Evolutionary conservation across 2,329 filamentous ascomycete genomes (phyloP).

Genomic region (Lachnum nothofagi): DNA sequence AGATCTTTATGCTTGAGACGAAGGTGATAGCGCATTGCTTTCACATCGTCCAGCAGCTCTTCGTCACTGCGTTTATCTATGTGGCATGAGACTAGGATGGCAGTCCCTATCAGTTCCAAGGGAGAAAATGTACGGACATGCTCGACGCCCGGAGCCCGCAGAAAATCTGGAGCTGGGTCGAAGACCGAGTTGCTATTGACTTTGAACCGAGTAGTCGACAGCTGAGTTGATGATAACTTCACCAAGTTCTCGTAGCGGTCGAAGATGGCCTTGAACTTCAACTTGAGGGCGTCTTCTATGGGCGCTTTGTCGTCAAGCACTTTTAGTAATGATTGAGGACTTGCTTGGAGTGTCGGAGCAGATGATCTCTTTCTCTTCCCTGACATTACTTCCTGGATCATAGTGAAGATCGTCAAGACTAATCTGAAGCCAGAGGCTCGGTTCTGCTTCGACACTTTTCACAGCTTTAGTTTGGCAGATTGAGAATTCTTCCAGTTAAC

Average conservation of each 20-base stretch:
- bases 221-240: constrained; percentile 26
- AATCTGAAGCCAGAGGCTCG: constrained; percentile 34
- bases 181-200: constrained; percentile 28
- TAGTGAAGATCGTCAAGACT: constrained; percentile 34
- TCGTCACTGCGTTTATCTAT: constrained; percentile 27
- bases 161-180: constrained; percentile 27
- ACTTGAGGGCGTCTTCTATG: constrained; percentile 28
- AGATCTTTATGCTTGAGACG: constrained; percentile 32
- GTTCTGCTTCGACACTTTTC: constrained; percentile 32
- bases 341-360: constrained; percentile 29
- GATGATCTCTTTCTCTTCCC: constrained; percentile 9
- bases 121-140: constrained; percentile 35
- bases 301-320: constrained; percentile 30
- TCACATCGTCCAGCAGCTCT: constrained; percentile 32
- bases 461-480: constrained; percentile 7
- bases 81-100: constrained; percentile 31
- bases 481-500: constrained; percentile 8
- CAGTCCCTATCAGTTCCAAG: constrained; percentile 33
- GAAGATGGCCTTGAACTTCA: constrained; percentile 30
- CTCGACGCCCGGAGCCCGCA: constrained; percentile 22
- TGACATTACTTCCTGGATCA: constrained; percentile 31
- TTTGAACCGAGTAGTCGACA: constrained; percentile 23
- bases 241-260: constrained; percentile 31
- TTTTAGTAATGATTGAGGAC: constrained; percentile 27
- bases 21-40: constrained; percentile 30